phyloP scores from a whole-genome alignment of 2,329 filamentous ascomycete genomes.

The Basipetospora chlamydospora region DNA sequence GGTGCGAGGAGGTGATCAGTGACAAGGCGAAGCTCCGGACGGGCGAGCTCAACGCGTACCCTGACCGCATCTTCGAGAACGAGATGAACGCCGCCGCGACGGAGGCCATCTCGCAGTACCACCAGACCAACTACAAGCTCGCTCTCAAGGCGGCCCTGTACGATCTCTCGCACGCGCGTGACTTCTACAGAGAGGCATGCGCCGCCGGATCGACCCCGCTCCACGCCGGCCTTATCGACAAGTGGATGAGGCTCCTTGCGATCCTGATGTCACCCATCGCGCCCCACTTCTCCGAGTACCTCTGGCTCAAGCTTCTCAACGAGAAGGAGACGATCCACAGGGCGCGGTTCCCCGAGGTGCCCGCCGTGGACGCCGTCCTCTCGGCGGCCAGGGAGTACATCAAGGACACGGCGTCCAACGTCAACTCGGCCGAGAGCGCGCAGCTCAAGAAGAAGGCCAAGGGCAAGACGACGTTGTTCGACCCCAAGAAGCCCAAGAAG shows the following conservation, averaged over 20 bases:
- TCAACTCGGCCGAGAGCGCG: constrained; percentile 70
- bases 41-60: constrained; percentile 63
- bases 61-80: constrained; percentile 83
- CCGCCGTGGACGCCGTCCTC: constrained; percentile 49
- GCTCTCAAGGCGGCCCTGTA: constrained; percentile 62
- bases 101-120: constrained; percentile 67
- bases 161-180: constrained; percentile 76
- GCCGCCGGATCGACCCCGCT: constrained; percentile 67
- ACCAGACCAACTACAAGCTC: constrained; percentile 53
- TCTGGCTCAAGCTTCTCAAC: constrained; percentile 83
- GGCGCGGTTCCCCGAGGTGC: constrained; percentile 58
- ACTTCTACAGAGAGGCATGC: constrained; percentile 78
- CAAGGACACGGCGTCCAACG: constrained; percentile 57
- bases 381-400: constrained; percentile 75
- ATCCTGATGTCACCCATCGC: constrained; percentile 71
- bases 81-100: constrained; percentile 76
- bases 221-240: constrained; percentile 65
- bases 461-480: constrained; percentile 73
- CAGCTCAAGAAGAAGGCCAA: constrained; percentile 85
- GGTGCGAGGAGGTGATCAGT: constrained; percentile 74
- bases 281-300: constrained; percentile 87
- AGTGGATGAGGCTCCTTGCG: constrained; percentile 78
- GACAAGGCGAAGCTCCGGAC: constrained; percentile 56
- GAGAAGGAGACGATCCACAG: constrained; percentile 65
- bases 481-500: constrained; percentile 85